A percentile compares a stretch with the other conserved stretches of the same genome.
phyloP scores from a whole-genome alignment of 352 stramenopile genomes.

The Globisporangium spiculum region DNA sequence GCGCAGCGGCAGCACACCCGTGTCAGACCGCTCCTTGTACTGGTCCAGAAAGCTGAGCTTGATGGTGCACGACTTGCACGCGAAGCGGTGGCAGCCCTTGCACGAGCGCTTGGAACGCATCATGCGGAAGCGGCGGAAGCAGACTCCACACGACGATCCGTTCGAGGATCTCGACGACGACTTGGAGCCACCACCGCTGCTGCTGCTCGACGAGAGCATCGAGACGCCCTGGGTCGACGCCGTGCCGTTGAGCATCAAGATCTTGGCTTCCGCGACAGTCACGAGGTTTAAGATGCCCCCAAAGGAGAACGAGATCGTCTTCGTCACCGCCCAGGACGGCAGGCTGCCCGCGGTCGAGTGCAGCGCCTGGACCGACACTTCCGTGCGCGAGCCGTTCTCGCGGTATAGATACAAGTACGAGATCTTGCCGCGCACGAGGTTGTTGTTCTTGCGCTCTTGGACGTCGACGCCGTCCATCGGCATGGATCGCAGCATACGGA shows the following conservation, averaged over 20 bases:
- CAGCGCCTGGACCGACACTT: conserved; percentile 31
- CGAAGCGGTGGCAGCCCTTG: conserved; percentile 23
- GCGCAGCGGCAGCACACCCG: conserved; percentile 25
- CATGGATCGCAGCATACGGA: conserved; percentile 35
- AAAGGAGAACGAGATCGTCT: conserved; percentile 38
- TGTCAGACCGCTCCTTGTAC: conserved; percentile 28
- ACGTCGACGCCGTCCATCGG: conserved; percentile 36
- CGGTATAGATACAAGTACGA: conserved; percentile 38
- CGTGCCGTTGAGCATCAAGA: conserved; percentile 27
- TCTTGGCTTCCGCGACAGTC: conserved; percentile 28
- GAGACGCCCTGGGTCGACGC: conserved; percentile 15
- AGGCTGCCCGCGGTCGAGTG: conserved; percentile 34
- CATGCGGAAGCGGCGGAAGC: conserved; percentile 35
- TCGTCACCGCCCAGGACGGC: conserved; percentile 34
- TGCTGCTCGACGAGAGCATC: conserved; percentile 7
- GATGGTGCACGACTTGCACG: conserved; percentile 36
- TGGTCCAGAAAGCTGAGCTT: conserved; percentile 33
- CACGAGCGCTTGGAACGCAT: conserved; percentile 35
- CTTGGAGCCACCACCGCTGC: neutral
- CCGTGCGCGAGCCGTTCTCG: conserved; percentile 30
- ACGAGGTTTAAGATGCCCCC: conserved; percentile 34
- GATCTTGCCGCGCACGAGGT: conserved; percentile 37
- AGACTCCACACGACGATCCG: conserved; percentile 29
- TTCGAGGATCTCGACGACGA: conserved; percentile 9
- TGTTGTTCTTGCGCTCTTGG: conserved; percentile 24